Base-by-base conservation (phyloP, 768 basidiomycete species). In the Gyrodon lividus region DNA sequence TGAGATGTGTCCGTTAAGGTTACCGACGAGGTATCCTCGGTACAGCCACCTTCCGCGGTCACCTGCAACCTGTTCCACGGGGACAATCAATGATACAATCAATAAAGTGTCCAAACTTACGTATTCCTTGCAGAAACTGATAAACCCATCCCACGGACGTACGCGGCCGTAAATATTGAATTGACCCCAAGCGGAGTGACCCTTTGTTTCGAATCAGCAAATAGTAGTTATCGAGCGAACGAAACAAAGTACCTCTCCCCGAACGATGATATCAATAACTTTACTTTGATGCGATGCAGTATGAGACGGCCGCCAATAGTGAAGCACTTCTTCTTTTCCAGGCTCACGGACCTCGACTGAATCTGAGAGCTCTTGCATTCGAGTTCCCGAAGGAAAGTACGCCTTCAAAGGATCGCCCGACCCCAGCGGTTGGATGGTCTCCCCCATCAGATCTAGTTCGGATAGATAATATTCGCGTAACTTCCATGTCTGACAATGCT, bases 181-280 rank as follows among this genome's bases (percentile, higher is more conserved):
- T 57, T 89, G 84, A 20, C 92, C 92, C 92, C 92, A 95, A 13
- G 90, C 84, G 7, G 92, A 94, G 69, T 94, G 92, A 5, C 92
- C 91, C 89, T 92, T 92, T 51, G 17, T n/a, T 13, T 17, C 17
- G 48, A 40, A 46, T 55, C 23, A 50, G 51, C 51, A 33, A 59
- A 38, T 7, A n/a, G 19, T 7, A n/a, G 19, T 22, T 28, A n/a
- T 38, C 30, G 38, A 35, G 13, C 9, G 30, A 46, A 22, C 39
- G 33, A 35, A 45, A 39, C 23, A 30, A 13, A 49, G 20, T 54
- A 89, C 89, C 75, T 92, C 87, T 62, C 90, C 90, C 12, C 80
- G 76, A 26, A 92, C 70, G 44, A 92, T 78, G 31, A 90, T 74
- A 61, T 92, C 90, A 19, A 37, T 31, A 20, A 60, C 56, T 5